phyloP scores from a whole-genome alignment of 1,284 basidiomycete species.

The Ustilago loliicola region DNA sequence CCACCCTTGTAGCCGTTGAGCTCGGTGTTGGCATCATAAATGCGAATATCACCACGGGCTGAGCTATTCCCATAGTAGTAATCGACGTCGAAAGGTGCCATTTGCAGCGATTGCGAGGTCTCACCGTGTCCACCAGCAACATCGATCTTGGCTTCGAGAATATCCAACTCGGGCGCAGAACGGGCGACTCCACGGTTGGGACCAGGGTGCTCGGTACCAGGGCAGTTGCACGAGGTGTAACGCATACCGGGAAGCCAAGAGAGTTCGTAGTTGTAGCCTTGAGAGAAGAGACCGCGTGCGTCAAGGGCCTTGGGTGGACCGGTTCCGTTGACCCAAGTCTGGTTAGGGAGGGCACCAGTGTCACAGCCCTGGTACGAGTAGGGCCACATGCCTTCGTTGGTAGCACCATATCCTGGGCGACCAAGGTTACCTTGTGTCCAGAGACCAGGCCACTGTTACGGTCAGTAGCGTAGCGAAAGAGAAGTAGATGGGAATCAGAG shows the following conservation, averaged over 20 bases:
- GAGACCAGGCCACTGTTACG: slow-evolving; percentile 71
- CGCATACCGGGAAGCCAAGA: slow-evolving; percentile 67
- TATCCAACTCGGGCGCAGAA: slow-evolving; percentile 69
- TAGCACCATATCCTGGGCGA: slow-evolving; percentile 67
- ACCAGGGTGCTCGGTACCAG: slow-evolving; percentile 64
- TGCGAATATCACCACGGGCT: slow-evolving; percentile 35
- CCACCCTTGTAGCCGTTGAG: slow-evolving; percentile 68
- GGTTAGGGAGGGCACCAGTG: slow-evolving; percentile 65
- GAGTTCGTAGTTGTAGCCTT: slow-evolving; percentile 47
- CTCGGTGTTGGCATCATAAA: slow-evolving; percentile 55
- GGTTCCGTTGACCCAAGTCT: slow-evolving; percentile 55
- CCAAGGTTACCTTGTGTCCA: slow-evolving; percentile 68
- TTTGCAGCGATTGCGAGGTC: slow-evolving; percentile 68
- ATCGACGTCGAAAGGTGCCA: slow-evolving; percentile 68
- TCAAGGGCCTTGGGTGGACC: slow-evolving; percentile 56
- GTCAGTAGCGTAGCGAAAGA: too few relatives aligned
- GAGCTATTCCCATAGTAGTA: slow-evolving; percentile 63
- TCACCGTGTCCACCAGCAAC: slow-evolving; percentile 54
- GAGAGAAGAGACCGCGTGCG: slow-evolving; percentile 44
- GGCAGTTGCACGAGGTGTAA: slow-evolving; percentile 64
- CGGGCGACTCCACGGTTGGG: slow-evolving; percentile 63
- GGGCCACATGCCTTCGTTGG: slow-evolving; percentile 70
- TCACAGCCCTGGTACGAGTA: slow-evolving; percentile 71
- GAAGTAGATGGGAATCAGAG: background rate
- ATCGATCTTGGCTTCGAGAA: slow-evolving; percentile 74